Evolutionary conservation across 176 grass and related monocot species (phyloP), one percentile per base, ranked within the genome.

Genomic region (Raddia distichophylla): DNA sequence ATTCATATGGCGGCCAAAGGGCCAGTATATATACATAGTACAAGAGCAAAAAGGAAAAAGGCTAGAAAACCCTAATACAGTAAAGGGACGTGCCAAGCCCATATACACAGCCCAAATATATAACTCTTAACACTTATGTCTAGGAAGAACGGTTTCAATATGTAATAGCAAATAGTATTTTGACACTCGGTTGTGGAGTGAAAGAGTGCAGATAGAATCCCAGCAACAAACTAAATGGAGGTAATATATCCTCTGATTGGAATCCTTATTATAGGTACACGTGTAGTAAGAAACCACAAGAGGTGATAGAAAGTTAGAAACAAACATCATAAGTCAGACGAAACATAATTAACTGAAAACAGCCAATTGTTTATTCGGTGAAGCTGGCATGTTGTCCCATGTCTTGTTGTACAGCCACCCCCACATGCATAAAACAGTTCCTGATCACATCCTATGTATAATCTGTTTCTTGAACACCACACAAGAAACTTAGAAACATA

Each of bases 401-500:
- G 60, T 14, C 20, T 77, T n/a, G 42, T n/a, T 64, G 22, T 50
- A 44, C 53, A 79, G 17, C 12, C 67, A 78, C 66, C 16, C 61
- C 37, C 40, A 79, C 15, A 76, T 52, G 65, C 9, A 72, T 20
- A 52, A 51, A 48, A 6, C 9, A 58, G 40, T 60, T 42, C 51
- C 64, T 76, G 10, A 37, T 62, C 74, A 67, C 42, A 85, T 34
- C 13, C 9, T 64, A 73, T 1, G 2, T 56, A 9, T 50, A 70
- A 75, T 37, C n/a, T 64, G 42, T 76, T 81, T 64, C 32, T 44
- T 71, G 3, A 65, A 77, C 64, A 59, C 7, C 53, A 46, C 35
- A 85, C n/a, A 60, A 76, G 77, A 82, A 77, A 51, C 40, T 65
- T 76, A 50, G 50, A 82, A 77, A 51, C 49, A 72, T 76, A 43